These are phyloP conservation scores for Cytospora piceicola DNA, from an alignment of 2,329 filamentous ascomycete genomes.

Conservation along the genomic window DNA sequence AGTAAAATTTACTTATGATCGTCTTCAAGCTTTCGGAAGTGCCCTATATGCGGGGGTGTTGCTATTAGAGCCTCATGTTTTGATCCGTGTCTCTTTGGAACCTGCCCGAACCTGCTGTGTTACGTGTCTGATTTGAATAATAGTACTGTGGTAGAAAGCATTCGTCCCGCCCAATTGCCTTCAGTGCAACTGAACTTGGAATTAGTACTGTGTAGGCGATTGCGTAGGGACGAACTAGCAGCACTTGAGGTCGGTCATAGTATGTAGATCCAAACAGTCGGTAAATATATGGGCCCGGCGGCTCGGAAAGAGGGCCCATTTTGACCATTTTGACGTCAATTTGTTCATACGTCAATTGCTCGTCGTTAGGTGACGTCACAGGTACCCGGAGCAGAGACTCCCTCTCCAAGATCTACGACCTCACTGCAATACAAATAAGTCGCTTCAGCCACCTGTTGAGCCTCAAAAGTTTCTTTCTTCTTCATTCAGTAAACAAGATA, in stretches of 20 bases:
- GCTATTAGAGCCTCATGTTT: background rate
- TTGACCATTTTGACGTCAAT: constrained; percentile 32
- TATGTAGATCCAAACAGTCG: background rate
- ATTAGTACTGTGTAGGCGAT: constrained; percentile 15
- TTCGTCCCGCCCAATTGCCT: background rate
- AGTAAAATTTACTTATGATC: constrained; percentile 12
- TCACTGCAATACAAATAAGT: constrained; percentile 25
- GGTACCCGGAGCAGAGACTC: constrained; percentile 13
- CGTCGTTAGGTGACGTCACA: constrained; percentile 24
- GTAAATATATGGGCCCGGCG: background rate
- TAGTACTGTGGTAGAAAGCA: background rate
- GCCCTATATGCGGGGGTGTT: background rate
- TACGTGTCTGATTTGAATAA: constrained; percentile 19
- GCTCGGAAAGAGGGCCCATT: constrained; percentile 10
- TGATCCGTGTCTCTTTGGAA: background rate
- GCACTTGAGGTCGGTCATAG: background rate
- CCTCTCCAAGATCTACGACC: background rate
- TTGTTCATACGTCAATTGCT: background rate
- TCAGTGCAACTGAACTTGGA: background rate
- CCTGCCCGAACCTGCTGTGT: background rate
- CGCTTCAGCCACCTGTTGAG: background rate
- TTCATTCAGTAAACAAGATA: constrained; percentile 13
- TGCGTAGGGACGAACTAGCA: constrained; percentile 13
- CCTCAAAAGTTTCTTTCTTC: background rate
- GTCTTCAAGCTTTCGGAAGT: constrained; percentile 11